Evolutionary conservation across 768 basidiomycete species (phyloP).

Genomic region (Melanogaster broomeanus): DNA sequence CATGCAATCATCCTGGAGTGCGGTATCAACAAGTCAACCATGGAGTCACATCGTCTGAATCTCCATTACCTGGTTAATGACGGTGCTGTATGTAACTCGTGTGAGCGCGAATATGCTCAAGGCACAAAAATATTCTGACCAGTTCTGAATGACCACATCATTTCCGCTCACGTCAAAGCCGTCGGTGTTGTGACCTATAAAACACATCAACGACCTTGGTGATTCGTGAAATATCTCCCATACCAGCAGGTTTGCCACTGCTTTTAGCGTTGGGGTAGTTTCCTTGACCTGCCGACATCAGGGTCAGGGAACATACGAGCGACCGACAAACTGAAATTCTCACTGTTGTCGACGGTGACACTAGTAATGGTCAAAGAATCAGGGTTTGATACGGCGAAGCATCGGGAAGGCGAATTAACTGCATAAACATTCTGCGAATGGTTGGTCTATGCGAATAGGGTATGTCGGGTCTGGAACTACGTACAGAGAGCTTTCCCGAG

Average conservation of each 20-base stretch:
- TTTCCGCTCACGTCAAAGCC: constrained; percentile 47
- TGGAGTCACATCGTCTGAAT: no score
- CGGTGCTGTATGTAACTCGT: no score
- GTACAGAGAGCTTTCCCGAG: constrained; percentile 41
- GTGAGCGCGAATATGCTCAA: not conserved
- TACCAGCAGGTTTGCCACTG: constrained; percentile 48
- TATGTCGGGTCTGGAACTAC: constrained; percentile 3
- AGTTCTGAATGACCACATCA: constrained; percentile 32
- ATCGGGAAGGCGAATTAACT: constrained; percentile 41
- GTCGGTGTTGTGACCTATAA: constrained; percentile 49
- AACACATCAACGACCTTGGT: not conserved
- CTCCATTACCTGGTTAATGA: no score
- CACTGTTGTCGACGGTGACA: constrained; percentile 59
- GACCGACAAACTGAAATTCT: constrained; percentile 12
- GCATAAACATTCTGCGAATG: constrained; percentile 34
- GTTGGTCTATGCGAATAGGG: not conserved
- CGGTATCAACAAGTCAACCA: no score
- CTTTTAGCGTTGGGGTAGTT: constrained; percentile 53
- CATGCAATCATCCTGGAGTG: constrained; percentile 58
- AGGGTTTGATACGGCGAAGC: constrained; percentile 31
- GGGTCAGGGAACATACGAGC: not conserved
- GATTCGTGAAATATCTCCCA: not conserved
- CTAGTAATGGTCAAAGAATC: constrained; percentile 42
- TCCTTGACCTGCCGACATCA: constrained; percentile 45
- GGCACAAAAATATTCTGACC: constrained; percentile 11